Conservation (phyloP, 108 stramenopile genomes). For the Skeletonema grethae region DNA sequence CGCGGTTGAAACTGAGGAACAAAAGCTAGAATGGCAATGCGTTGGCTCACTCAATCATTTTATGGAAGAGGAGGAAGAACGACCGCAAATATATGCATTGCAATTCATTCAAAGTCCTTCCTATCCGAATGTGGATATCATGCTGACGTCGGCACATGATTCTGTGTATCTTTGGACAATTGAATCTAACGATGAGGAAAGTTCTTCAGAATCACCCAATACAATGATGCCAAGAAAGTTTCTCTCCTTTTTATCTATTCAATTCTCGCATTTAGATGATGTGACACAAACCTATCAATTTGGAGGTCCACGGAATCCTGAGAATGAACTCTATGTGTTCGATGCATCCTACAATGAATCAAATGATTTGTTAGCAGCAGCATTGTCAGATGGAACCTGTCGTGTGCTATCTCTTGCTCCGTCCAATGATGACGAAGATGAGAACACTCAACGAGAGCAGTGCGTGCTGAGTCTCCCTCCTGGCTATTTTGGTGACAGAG, state of each 20-base stretch:
- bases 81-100: constrained; percentile 80
- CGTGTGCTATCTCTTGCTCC: constrained; percentile 23
- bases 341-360: constrained; percentile 74
- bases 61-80: constrained; percentile 42
- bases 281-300: constrained; percentile 38
- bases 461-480: constrained; percentile 41
- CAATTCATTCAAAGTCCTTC: constrained; percentile 64
- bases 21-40: constrained; percentile 34
- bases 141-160: constrained; percentile 83
- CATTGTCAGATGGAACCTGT: constrained; percentile 82
- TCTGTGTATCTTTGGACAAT: constrained; percentile 81
- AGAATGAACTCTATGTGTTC: constrained; percentile 75
- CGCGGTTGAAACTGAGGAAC: not conserved
- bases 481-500: constrained; percentile 24
- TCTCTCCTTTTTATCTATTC: constrained; percentile 20
- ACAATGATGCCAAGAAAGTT: constrained; percentile 12
- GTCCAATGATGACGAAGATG: not conserved
- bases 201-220: not conserved
- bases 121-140: constrained; percentile 38
- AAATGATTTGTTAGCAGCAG: constrained; percentile 77
- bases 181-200: not conserved
- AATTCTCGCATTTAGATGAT: constrained; percentile 31
- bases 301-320: constrained; percentile 86
- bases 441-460: constrained; percentile 9
- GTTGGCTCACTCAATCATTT: constrained; percentile 44